Percentiles rank a stretch among this genome's conserved stretches.
Evolutionary conservation across 2,329 filamentous ascomycete species (phyloP).

Genomic region (Botrytis fragariae): DNA sequence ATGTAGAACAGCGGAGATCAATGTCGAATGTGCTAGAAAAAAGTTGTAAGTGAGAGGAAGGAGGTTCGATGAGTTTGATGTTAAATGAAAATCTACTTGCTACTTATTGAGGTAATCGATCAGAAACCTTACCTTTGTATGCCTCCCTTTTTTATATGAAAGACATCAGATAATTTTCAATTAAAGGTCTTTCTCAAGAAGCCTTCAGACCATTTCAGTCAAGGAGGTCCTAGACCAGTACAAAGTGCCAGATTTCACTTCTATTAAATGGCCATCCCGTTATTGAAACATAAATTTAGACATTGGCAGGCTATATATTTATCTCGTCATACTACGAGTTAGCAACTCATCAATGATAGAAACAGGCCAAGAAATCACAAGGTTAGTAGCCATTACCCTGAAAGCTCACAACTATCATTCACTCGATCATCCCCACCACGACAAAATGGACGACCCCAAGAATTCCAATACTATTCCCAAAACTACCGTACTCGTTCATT

Average conservation of each 20-base stretch:
- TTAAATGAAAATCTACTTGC: neutral
- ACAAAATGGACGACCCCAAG: neutral
- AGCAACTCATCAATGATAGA: neutral
- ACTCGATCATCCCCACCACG: neutral
- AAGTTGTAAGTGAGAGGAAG: neutral
- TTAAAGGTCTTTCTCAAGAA: neutral
- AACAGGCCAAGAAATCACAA: neutral
- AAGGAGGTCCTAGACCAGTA: neutral
- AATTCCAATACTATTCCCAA: neutral
- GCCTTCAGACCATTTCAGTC: neutral
- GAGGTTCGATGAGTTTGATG: neutral
- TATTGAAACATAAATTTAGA: neutral
- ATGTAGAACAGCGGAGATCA: neutral
- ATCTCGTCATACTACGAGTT: fast-evolving
- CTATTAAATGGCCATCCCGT: neutral
- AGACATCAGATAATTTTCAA: neutral
- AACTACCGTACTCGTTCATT: neutral
- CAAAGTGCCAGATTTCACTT: neutral
- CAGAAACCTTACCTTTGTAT: neutral
- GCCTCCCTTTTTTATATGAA: neutral
- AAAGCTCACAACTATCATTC: neutral
- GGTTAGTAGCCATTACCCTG: fast-evolving
- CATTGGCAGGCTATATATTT: neutral
- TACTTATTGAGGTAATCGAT: neutral
- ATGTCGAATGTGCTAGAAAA: neutral